Evolutionary conservation across 805 yeast species (phyloP), one percentile per base, ranked within the genome.

Genomic region (Myxozyma mucilagina): DNA sequence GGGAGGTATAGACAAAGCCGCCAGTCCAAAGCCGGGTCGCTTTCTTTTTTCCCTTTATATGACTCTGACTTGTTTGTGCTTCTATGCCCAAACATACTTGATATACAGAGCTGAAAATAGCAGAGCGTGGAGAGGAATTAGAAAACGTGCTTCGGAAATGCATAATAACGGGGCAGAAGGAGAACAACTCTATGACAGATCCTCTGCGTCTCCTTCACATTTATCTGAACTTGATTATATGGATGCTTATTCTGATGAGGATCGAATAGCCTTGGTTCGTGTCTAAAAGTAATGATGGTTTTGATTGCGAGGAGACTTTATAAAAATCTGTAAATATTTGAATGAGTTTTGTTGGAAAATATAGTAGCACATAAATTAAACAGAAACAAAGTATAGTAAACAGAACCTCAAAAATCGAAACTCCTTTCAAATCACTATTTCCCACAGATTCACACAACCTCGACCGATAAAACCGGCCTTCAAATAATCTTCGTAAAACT

Each of bases 141-240:
- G 11, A 18, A 55, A 55, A 24, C 58, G 58, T 13, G 39, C 53
- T 4, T 32, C 47, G 5, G 58, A 55, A 35, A n/a, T 9, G 43
- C 6, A n/a, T 4, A 34, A 35, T 9, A 9, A 10, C 43, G 9
- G 6, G 24, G 18, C 16, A 34, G 44, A 6, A 20, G 29, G 51
- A 6, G 35, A 18, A 11, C 34, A 29, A 18, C 32, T 39, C 5
- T 42, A 29, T 29, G 18, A n/a, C n/a, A 31, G 24, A 9, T 4
- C 41, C 5, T 14, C 55, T 31, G 7, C 34, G 29, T 20, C 38
- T 5, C 36, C 55, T 24, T 7, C 8, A 9, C 16, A n/a, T 50
- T 9, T 14, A 5, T 35, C 4, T 4, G 29, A 35, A 24, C 45
- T 35, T 14, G 45, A 38, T 16, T 5, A 8, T 10, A 4, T 13